These are phyloP conservation scores for Astrephomene gubernaculifera DNA, from an alignment of 139 green algal species.

Conservation along the genomic window DNA sequence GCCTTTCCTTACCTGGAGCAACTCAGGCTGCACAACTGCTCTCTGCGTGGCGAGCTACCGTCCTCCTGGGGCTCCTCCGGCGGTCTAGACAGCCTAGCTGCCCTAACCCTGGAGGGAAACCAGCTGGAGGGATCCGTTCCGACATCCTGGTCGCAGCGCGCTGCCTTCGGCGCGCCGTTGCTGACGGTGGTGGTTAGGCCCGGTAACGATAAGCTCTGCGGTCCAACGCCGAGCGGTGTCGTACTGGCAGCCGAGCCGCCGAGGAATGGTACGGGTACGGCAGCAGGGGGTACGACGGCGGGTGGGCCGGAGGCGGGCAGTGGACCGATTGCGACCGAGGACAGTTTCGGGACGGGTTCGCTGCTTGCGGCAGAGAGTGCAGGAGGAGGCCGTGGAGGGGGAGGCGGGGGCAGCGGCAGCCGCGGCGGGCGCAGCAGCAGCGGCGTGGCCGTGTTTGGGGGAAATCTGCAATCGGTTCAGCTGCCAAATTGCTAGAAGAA, in stretches of 20 bases:
- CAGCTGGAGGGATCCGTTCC: constrained; percentile 27
- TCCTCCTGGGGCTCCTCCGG: constrained; percentile 10
- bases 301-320: neutral
- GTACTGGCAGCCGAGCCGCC: neutral
- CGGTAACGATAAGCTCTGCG: constrained; percentile 39
- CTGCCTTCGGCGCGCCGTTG: neutral
- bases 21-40: constrained; percentile 2
- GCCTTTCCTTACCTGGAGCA: constrained; percentile 35
- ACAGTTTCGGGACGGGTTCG: neutral
- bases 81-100: neutral
- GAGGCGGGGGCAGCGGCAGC: neutral
- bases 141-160: constrained; percentile 17
- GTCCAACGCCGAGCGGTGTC: constrained; percentile 1
- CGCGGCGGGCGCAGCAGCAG: neutral
- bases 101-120: constrained; percentile 26
- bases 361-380: neutral
- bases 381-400: neutral
- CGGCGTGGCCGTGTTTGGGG: neutral
- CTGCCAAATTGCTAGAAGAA: neutral
- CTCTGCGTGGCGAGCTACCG: neutral
- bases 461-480: neutral
- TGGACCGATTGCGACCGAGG: neutral
- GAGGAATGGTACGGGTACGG: neutral
- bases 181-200: constrained; percentile 30
- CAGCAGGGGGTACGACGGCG: neutral